These are phyloP conservation scores for Chalciporus sphaerocephalus DNA, from an alignment of 768 basidiomycete genomes.

Conservation along the genomic window DNA sequence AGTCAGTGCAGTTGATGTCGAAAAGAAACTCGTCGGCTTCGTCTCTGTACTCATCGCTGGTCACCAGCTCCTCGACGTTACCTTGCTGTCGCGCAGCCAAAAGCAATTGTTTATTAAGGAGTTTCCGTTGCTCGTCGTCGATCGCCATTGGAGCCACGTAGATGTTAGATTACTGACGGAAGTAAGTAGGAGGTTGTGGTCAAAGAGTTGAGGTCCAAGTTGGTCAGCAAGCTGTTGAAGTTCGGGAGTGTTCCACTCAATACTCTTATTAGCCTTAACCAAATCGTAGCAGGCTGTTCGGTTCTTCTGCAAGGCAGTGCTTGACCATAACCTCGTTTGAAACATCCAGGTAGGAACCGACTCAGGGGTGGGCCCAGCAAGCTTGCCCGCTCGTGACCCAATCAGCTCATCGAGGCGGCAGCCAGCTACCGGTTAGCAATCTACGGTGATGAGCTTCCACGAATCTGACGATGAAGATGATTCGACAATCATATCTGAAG, in stretches of 20 bases:
- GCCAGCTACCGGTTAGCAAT: too few species aligned
- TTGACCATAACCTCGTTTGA: too few species aligned
- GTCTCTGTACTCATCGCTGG: slow-evolving; percentile 19
- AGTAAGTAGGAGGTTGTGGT: background rate
- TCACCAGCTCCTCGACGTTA: slow-evolving; percentile 25
- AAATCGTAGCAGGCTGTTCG: too few species aligned
- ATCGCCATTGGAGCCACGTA: slow-evolving; percentile 9
- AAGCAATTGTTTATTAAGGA: slow-evolving; percentile 26
- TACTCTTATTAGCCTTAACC: too few species aligned
- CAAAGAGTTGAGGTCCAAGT: too few species aligned
- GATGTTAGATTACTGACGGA: background rate
- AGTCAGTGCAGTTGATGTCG: slow-evolving; percentile 30
- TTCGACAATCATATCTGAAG: slow-evolving; percentile 18
- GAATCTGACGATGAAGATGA: background rate
- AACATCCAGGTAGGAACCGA: too few species aligned
- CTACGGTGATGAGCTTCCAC: slow-evolving; percentile 9
- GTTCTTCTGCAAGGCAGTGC: too few species aligned
- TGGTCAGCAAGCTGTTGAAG: too few species aligned
- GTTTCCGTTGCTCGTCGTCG: slow-evolving; percentile 8
- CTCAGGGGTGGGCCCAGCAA: too few species aligned
- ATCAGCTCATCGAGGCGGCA: too few species aligned
- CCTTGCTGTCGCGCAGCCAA: slow-evolving; percentile 22
- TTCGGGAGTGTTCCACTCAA: too few species aligned
- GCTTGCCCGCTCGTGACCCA: too few species aligned
- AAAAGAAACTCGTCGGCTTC: slow-evolving; percentile 21